These are phyloP conservation scores for Pichia sp. DNA, from an alignment of 1,139 yeast species.

Conservation along the genomic window DNA sequence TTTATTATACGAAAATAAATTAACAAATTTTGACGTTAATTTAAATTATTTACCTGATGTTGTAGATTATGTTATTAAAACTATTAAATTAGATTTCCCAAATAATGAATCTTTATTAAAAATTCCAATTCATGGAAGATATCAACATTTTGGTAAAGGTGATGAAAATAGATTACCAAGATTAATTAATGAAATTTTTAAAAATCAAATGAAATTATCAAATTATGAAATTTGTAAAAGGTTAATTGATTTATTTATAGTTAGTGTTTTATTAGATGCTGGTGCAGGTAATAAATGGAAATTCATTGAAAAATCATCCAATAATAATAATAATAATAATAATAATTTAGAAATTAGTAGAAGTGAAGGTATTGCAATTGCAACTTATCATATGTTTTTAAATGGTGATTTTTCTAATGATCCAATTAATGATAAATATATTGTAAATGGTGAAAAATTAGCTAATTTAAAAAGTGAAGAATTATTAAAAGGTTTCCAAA, in stretches of 20 bases:
- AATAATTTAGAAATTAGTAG: constrained; percentile 32
- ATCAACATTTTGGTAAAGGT: constrained; percentile 54
- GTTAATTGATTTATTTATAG: constrained; percentile 47
- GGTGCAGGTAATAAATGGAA: constrained; percentile 57
- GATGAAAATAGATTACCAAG: constrained; percentile 36
- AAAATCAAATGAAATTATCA: constrained; percentile 23
- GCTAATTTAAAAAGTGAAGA: constrained; percentile 28
- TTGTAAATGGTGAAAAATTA: constrained; percentile 40
- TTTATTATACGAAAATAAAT: constrained; percentile 31
- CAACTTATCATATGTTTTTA: constrained; percentile 47
- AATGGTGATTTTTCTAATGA: constrained; percentile 39
- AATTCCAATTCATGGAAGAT: constrained; percentile 60
- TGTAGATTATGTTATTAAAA: constrained; percentile 37
- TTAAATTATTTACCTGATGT: constrained; percentile 34
- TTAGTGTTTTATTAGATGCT: constrained; percentile 55
- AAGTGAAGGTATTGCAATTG: constrained; percentile 58
- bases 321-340: too few species aligned
- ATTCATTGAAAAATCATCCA: constrained; percentile 31
- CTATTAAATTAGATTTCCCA: constrained; percentile 31
- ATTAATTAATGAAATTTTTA: constrained; percentile 28
- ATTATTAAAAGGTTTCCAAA: constrained; percentile 38
- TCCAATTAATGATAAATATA: constrained; percentile 28
- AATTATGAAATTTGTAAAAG: constrained; percentile 40
- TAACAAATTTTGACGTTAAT: constrained; percentile 42
- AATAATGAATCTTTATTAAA: constrained; percentile 22